Percentiles rank a stretch among this genome's conserved stretches.
phyloP scores from a whole-genome alignment of 1,284 basidiomycete genomes.

The Phenoliferia sp. region DNA sequence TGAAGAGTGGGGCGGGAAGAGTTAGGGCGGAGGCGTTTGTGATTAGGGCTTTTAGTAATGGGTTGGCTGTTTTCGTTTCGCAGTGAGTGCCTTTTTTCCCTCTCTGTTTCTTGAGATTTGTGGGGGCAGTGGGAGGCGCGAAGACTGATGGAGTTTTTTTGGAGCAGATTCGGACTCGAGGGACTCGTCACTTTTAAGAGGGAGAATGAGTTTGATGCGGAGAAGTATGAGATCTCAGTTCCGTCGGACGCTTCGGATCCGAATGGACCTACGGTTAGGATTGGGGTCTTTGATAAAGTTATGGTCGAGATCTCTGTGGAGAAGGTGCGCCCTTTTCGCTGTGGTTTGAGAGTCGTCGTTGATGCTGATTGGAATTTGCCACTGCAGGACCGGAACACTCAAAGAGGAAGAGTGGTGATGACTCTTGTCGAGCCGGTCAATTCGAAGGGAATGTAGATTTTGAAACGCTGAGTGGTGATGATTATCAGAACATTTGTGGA shows the following conservation, averaged over 20 bases:
- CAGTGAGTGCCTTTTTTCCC: slow-evolving; percentile 55
- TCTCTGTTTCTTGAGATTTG: slow-evolving; percentile 1
- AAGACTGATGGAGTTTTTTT: not conserved
- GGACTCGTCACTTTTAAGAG: slow-evolving; percentile 88
- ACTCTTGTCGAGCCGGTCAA: slow-evolving; percentile 59
- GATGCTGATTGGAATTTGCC: not conserved
- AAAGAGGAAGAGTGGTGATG: slow-evolving; percentile 89
- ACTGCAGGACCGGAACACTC: slow-evolving; percentile 73
- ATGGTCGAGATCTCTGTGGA: slow-evolving; percentile 83
- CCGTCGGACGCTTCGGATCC: slow-evolving; percentile 45
- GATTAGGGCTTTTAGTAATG: slow-evolving; percentile 90
- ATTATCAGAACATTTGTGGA: too few relatives aligned
- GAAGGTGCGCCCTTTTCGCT: slow-evolving; percentile 49
- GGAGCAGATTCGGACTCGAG: slow-evolving; percentile 76
- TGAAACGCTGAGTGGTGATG: too few relatives aligned
- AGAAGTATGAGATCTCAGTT: slow-evolving; percentile 78
- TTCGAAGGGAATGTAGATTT: slow-evolving; percentile 15
- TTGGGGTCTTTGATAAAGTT: slow-evolving; percentile 51
- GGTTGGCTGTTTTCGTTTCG: slow-evolving; percentile 89
- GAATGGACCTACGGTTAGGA: slow-evolving; percentile 35
- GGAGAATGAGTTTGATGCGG: slow-evolving; percentile 82
- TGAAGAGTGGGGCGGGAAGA: slow-evolving; percentile 47
- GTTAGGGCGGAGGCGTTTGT: slow-evolving; percentile 87
- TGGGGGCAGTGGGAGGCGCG: slow-evolving; percentile 1
- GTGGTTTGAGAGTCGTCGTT: not conserved